Base-by-base conservation (phyloP, 352 stramenopile genomes). In the Globisporangium parvum region DNA sequence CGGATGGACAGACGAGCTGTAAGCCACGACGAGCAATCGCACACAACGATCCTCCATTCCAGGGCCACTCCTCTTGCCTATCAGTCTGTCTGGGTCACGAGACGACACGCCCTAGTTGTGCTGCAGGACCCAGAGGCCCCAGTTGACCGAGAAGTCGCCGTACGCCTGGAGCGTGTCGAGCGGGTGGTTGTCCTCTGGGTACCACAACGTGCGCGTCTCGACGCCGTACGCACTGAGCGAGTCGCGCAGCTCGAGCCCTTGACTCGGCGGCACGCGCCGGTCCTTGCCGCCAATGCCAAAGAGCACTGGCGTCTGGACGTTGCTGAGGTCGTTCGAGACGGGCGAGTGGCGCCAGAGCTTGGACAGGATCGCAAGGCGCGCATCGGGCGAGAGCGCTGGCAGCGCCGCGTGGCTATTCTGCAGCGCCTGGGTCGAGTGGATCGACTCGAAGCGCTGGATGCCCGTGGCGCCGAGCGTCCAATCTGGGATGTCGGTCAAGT, bases 401-500 rank as follows among this genome's bases (percentile, higher is more conserved):
- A 77, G 62, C 20, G 65, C 24, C 15, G 68, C 59, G 28, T 64
- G 63, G 21, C 47, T 57, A 12, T 62, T 60, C 47, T 69, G 65
- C 17, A 83, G 66, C 41, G 66, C 81, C 67, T 73, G 85, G 15
- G 70, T 75, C 63, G 88, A 91, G 26, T 78, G 56, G 40, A 88
- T 84, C n/a, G 76, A 88, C 56, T 98, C 80, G 51, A 98, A 98
- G 12, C 75, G 73, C 23, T 81, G 67, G 37, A 93, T 65, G 0
- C 92, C 91, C 47, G 87, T 66, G 50, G 81, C 85, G 51, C 97
- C 93, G 31, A 97, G 83, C 24, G 80, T 93, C 95, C 95, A 98
- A 59, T 98, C 96, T n/a, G 92, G 89, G 71, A 99, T 99, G 71
- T 99, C 96, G 17, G 88, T 98, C 20, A 81, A 80, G 65, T 91